These are phyloP conservation scores for Tolypocladium paradoxum DNA, from an alignment of 2,329 filamentous ascomycete species.

Conservation along the genomic window DNA sequence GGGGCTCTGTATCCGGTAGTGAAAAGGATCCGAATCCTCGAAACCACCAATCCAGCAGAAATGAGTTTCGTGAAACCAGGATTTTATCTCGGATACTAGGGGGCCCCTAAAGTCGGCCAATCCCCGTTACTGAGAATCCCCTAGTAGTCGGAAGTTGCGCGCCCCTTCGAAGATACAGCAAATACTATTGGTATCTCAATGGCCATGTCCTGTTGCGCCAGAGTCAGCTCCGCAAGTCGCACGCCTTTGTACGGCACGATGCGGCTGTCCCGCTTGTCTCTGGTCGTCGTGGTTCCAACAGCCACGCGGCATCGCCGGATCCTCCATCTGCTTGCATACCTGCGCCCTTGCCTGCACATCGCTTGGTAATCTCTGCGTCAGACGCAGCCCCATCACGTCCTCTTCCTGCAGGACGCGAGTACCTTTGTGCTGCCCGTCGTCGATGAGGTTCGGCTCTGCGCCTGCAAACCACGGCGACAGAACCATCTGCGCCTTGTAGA, in stretches of 20 bases:
- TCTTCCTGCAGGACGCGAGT: slow-evolving; percentile 57
- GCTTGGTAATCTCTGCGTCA: slow-evolving; percentile 53
- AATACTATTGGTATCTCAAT: background rate
- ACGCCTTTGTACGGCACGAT: slow-evolving; percentile 66
- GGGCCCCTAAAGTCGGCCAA: too few species aligned
- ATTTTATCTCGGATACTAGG: slow-evolving; percentile 38
- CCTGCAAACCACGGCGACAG: slow-evolving; percentile 69
- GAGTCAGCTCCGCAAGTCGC: slow-evolving; percentile 35
- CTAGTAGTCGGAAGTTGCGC: slow-evolving; percentile 43
- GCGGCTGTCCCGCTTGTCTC: slow-evolving; percentile 68
- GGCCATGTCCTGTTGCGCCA: slow-evolving; percentile 34
- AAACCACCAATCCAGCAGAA: slow-evolving; percentile 71
- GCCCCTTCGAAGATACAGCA: slow-evolving; percentile 20
- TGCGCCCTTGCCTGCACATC: slow-evolving; percentile 39
- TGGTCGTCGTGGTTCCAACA: slow-evolving; percentile 77
- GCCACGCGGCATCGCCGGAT: slow-evolving; percentile 54
- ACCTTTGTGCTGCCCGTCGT: slow-evolving; percentile 49
- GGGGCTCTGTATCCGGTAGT: slow-evolving; percentile 67
- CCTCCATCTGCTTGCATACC: slow-evolving; percentile 48
- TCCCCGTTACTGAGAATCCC: too few species aligned
- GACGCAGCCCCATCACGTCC: slow-evolving; percentile 49
- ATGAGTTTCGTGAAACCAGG: slow-evolving; percentile 58
- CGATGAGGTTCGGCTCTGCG: slow-evolving; percentile 68
- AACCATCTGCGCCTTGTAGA: slow-evolving; percentile 54
- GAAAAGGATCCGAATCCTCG: slow-evolving; percentile 58